phyloP scores from a whole-genome alignment of 495 filamentous ascomycete genomes.

The Umbilicaria muhlenbergii region DNA sequence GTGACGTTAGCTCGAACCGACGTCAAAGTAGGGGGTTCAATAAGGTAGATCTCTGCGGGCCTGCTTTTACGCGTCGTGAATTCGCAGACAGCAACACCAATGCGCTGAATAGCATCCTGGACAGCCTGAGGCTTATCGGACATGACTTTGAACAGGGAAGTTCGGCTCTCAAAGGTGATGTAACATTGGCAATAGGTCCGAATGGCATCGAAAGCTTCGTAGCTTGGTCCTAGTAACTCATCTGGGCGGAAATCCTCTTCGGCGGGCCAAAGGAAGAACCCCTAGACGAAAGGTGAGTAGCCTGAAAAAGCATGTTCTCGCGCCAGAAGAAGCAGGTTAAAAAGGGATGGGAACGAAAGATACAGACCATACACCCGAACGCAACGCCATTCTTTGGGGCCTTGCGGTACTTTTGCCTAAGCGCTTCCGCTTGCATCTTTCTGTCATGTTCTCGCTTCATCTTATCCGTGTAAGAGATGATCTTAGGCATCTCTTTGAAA shows the following conservation, averaged over 20 bases:
- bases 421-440: constrained; percentile 11
- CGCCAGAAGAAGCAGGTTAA: background rate
- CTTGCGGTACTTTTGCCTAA: constrained; percentile 17
- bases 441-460: constrained; percentile 12
- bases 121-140: constrained; percentile 15
- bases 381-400: constrained; percentile 12
- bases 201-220: constrained; percentile 32
- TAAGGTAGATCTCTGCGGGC: constrained; percentile 21
- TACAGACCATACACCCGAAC: constrained; percentile 17
- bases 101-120: constrained; percentile 18
- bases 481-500: constrained; percentile 4
- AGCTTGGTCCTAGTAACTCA: constrained; percentile 25
- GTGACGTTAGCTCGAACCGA: constrained; percentile 7
- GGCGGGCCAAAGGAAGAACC: constrained; percentile 30
- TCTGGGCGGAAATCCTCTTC: constrained; percentile 19
- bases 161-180: constrained; percentile 19
- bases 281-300: constrained; percentile 1
- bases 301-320: too few relatives aligned
- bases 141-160: constrained; percentile 19
- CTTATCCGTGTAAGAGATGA: constrained; percentile 6
- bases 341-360: too few relatives aligned
- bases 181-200: constrained; percentile 18
- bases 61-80: constrained; percentile 18
- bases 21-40: constrained; percentile 19
- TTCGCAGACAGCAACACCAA: constrained; percentile 22